These are phyloP conservation scores for Coniferiporia weirii DNA, from an alignment of 1,284 basidiomycete genomes.

Conservation along the genomic window DNA sequence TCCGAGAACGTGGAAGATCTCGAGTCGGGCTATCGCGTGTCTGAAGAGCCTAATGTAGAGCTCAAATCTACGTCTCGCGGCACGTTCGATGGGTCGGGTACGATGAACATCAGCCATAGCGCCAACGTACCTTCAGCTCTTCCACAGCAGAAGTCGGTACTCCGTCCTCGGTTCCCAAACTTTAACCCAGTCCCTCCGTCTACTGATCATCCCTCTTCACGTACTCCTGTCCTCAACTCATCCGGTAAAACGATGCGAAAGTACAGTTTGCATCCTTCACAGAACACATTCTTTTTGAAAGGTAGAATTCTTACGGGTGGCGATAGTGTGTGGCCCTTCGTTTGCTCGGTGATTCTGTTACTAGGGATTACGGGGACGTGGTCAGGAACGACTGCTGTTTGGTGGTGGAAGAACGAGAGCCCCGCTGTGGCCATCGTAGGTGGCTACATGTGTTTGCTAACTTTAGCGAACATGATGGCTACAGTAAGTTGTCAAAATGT, in stretches of 20 bases:
- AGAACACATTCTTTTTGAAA: slow-evolving; percentile 68
- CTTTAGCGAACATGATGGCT: slow-evolving; percentile 70
- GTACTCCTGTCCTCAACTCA: slow-evolving; percentile 9
- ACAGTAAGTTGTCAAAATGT: slow-evolving; percentile 46
- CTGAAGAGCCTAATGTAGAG: slow-evolving; percentile 11
- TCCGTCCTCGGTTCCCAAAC: slow-evolving; percentile 3
- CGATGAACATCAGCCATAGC: slow-evolving; percentile 9
- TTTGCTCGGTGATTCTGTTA: slow-evolving; percentile 56
- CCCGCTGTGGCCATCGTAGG: slow-evolving; percentile 72
- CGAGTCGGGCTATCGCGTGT: slow-evolving; percentile 2
- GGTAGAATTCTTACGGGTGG: slow-evolving; percentile 80
- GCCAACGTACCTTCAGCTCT: not conserved
- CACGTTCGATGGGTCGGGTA: slow-evolving; percentile 13
- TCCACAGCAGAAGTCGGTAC: not conserved
- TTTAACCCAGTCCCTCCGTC: slow-evolving; percentile 13
- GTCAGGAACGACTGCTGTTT: slow-evolving; percentile 81
- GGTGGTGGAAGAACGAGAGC: slow-evolving; percentile 78
- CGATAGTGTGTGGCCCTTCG: slow-evolving; percentile 75
- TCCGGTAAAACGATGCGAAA: slow-evolving; percentile 42
- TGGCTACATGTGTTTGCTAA: slow-evolving; percentile 73
- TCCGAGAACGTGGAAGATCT: slow-evolving; percentile 8
- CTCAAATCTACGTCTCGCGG: slow-evolving; percentile 7
- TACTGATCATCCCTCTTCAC: not conserved
- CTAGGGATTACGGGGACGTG: slow-evolving; percentile 69
- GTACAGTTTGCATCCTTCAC: slow-evolving; percentile 60